phyloP scores from a whole-genome alignment of 495 filamentous ascomycete genomes.

The Penicillium antarcticum region DNA sequence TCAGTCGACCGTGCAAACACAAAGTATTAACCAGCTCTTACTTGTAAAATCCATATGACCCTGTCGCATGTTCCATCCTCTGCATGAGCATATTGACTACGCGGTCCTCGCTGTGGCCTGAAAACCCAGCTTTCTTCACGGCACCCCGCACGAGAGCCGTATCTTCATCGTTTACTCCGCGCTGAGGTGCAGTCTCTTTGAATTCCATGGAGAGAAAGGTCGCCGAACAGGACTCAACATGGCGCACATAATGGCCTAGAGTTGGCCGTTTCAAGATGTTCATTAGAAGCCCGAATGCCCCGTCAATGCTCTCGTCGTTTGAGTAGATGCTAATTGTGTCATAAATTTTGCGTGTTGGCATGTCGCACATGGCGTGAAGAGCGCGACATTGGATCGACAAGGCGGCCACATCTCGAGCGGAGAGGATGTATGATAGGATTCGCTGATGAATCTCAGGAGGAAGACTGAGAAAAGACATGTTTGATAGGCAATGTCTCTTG shows the following conservation, averaged over 20 bases:
- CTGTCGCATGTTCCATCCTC: not conserved
- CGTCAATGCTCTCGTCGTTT: slow-evolving; percentile 4
- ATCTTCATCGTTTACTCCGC: slow-evolving; percentile 13
- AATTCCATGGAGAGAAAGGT: not conserved
- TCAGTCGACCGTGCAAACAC: not conserved
- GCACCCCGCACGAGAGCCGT: slow-evolving; percentile 10
- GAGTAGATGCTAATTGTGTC: slow-evolving; percentile 9
- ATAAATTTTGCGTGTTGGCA: slow-evolving; percentile 17
- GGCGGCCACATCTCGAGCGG: slow-evolving; percentile 21
- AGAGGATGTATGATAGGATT: slow-evolving; percentile 15
- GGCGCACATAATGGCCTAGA: not conserved
- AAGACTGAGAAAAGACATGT: slow-evolving; percentile 22
- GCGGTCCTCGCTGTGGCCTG: slow-evolving; percentile 6
- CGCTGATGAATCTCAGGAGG: slow-evolving; percentile 11
- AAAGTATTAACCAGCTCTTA: not conserved
- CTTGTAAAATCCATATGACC: not conserved
- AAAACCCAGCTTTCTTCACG: slow-evolving; percentile 16
- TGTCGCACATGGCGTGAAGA: slow-evolving; percentile 21
- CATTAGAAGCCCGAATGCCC: slow-evolving; percentile 9
- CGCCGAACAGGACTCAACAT: not conserved
- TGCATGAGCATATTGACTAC: slow-evolving; percentile 24
- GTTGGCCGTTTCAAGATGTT: not conserved
- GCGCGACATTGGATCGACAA: slow-evolving; percentile 20
- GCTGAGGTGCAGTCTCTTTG: not conserved
- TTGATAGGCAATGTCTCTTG: not conserved